Evolutionary conservation across 192 early-diverging fungal species (phyloP).

Genomic region (Phycomyces nitens): DNA sequence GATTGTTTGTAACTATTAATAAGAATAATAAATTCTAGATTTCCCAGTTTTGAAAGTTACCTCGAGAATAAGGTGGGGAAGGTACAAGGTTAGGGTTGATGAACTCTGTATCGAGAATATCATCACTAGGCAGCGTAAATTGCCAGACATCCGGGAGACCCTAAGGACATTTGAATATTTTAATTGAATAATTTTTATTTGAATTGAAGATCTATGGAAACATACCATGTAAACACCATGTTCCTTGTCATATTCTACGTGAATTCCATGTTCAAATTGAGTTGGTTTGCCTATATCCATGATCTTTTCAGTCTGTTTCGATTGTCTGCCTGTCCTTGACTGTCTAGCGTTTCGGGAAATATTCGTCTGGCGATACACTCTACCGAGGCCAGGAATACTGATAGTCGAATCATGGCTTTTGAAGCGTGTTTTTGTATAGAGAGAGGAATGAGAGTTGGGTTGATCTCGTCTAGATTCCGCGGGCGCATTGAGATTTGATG

Average conservation of each 20-base stretch:
- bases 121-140: constrained; percentile 46
- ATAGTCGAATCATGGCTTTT: too few species aligned
- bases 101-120: constrained; percentile 47
- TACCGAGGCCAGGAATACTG: too few species aligned
- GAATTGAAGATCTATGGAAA: not conserved
- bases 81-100: constrained; percentile 54
- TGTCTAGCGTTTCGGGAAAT: too few species aligned
- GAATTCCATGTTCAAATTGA: constrained; percentile 54
- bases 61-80: constrained; percentile 2
- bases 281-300: constrained; percentile 52
- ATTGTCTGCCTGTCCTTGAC: too few species aligned
- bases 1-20: constrained; percentile 1
- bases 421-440: too few species aligned
- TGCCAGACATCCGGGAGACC: constrained; percentile 56
- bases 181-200: not conserved
- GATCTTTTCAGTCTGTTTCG: constrained; percentile 33
- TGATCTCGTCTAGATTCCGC: too few species aligned
- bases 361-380: too few species aligned
- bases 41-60: not conserved
- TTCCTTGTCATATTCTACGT: constrained; percentile 49
- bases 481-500: too few species aligned
- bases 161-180: constrained; percentile 2
- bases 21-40: not conserved
- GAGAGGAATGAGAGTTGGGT: too few species aligned
- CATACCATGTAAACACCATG: constrained; percentile 49